Percentiles rank a stretch among this genome's conserved stretches.
Evolutionary conservation across 495 filamentous ascomycete genomes (phyloP).

Genomic region (Polyplosphaeria fusca): DNA sequence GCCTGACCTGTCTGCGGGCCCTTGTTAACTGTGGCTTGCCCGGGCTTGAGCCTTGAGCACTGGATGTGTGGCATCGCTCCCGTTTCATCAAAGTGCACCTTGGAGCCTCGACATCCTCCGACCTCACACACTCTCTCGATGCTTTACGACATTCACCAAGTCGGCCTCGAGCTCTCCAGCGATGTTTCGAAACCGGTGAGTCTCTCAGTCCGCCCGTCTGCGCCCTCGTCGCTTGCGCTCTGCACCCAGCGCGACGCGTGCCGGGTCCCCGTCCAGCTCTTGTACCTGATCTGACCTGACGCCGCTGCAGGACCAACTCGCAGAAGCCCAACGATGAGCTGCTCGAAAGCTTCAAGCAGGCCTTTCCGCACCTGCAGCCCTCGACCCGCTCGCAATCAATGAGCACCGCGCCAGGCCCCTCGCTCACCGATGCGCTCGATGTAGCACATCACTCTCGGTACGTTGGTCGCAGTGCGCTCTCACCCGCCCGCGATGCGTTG

Average conservation of each 20-base stretch:
- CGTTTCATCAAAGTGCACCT: constrained; percentile 26
- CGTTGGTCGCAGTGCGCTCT: constrained; percentile 6
- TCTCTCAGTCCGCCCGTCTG: background rate
- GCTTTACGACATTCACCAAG: constrained; percentile 8
- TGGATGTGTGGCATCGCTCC: constrained; percentile 30
- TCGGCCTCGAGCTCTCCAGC: constrained; percentile 28
- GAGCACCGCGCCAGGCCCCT: constrained; percentile 19
- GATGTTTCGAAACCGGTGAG: constrained; percentile 46
- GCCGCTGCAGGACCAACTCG: constrained; percentile 63
- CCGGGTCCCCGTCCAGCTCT: background rate
- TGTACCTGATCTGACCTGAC: constrained; percentile 25
- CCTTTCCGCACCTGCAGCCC: constrained; percentile 64
- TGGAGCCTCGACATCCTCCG: constrained; percentile 28
- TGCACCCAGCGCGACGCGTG: constrained; percentile 9
- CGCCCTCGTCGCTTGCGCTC: background rate
- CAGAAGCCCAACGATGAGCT: constrained; percentile 86
- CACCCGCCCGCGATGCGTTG: constrained; percentile 12
- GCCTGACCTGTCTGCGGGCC: constrained; percentile 19
- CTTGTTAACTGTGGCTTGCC: constrained; percentile 34
- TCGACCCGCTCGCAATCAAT: constrained; percentile 36
- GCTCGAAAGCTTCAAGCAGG: constrained; percentile 76
- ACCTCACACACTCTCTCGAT: constrained; percentile 28
- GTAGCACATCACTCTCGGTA: constrained; percentile 39
- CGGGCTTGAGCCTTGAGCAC: too few relatives aligned
- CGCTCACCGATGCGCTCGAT: constrained; percentile 43